These are phyloP conservation scores for Plasmodium fragile DNA, from an alignment of 169 alveolate species.

Conservation along the genomic window DNA sequence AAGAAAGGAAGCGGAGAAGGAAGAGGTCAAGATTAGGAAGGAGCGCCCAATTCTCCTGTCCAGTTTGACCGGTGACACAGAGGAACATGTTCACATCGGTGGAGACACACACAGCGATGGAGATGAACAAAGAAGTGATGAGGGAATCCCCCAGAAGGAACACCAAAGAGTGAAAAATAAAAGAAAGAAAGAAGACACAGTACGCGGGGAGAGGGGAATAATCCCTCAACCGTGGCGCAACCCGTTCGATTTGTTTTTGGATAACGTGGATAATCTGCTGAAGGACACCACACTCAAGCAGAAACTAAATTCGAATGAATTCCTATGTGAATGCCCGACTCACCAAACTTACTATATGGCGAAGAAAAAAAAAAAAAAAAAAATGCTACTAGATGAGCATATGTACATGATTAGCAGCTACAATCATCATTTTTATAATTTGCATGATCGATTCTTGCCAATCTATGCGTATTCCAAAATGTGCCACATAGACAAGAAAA, in stretches of 20 bases:
- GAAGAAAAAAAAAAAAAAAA: conserved; percentile 17
- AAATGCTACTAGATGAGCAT: conserved; percentile 39
- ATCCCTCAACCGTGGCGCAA: background rate
- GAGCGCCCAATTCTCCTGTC: background rate
- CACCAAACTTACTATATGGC: background rate
- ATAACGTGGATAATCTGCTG: conserved; percentile 39
- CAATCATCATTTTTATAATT: conserved; percentile 48
- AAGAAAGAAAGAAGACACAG: background rate
- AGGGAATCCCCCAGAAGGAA: background rate
- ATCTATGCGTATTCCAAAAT: conserved; percentile 37
- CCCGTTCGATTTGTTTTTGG: conserved; percentile 42
- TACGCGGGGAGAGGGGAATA: background rate
- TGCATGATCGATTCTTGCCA: conserved; percentile 33
- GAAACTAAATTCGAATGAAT: conserved; percentile 3
- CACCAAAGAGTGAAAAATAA: background rate
- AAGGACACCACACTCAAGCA: conserved; percentile 5
- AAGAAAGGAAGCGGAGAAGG: background rate
- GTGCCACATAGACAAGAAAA: conserved; percentile 39
- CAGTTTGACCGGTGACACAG: background rate
- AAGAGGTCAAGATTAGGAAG: background rate
- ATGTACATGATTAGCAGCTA: conserved; percentile 57
- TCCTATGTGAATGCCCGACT: background rate
- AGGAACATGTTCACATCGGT: background rate
- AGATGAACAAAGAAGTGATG: background rate
- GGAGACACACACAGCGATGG: background rate